Evolutionary conservation across 306 rosid genomes (phyloP).

Genomic region (Medicago ruthenica): DNA sequence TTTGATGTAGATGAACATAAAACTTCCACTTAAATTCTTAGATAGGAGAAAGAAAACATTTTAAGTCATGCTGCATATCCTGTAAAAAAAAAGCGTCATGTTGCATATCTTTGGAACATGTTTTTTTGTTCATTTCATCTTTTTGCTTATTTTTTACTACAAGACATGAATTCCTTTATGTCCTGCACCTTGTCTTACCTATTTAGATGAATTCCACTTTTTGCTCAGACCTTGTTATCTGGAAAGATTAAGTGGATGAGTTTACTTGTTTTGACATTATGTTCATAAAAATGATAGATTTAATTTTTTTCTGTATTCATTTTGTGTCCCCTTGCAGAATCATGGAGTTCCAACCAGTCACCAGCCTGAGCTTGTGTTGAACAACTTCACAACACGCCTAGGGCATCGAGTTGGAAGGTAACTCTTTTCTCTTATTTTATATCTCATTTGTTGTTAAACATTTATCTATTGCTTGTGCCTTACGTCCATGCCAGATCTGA

Average conservation of each 20-base stretch:
- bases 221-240: not conserved
- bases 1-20: not conserved
- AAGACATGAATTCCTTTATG: not conserved
- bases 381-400: slow-evolving; percentile 79
- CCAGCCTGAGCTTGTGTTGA: slow-evolving; percentile 85
- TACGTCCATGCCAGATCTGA: slow-evolving; percentile 18
- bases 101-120: slow-evolving; percentile 12
- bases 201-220: slow-evolving; percentile 25
- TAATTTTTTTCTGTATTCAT: not conserved
- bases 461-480: slow-evolving; percentile 7
- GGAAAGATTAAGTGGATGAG: slow-evolving; percentile 4
- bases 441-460: slow-evolving; percentile 5
- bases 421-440: slow-evolving; percentile 13
- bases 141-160: not conserved
- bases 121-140: slow-evolving; percentile 5
- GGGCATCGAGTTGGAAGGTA: slow-evolving; percentile 97
- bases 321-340: slow-evolving; percentile 58
- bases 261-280: slow-evolving; percentile 29
- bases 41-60: slow-evolving; percentile 7
- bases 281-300: slow-evolving; percentile 22
- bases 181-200: slow-evolving; percentile 19
- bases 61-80: not conserved
- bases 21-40: slow-evolving; percentile 17
- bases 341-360: slow-evolving; percentile 96
- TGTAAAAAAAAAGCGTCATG: not conserved